Base-by-base conservation (phyloP, 208 protist genomes). In the Kentomonas sorsogonicus region DNA sequence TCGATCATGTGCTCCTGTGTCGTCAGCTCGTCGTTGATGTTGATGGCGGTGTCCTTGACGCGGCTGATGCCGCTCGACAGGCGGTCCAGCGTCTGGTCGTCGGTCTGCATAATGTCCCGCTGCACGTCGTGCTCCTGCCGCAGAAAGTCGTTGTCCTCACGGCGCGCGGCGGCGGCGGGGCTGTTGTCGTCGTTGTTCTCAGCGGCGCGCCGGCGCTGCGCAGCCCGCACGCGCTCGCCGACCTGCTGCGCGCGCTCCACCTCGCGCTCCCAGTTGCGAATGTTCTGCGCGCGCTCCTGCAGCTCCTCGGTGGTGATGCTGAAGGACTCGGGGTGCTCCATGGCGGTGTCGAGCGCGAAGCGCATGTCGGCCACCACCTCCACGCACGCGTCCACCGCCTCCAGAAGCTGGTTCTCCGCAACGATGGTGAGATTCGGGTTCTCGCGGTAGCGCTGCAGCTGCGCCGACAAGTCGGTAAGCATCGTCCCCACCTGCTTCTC, bases 281-380 rank as follows among this genome's bases (percentile, higher is more conserved):
- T 78, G 30, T 63, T 73, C 69, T 86, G 78, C 16, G 78, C 74
- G 0, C 83, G 77, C 20, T 55, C 54, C 54, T 90, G 71, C 44
- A 93, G 64, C 43, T 89, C 83, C 34, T 93, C 78, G 1, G 74
- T 74, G 5, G 77, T 74, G 53, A 91, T 86, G 18, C 64, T 45
- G 52, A 93, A 91, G 4, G 77, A 70, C 66, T 91, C 83, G 10
- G 86, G 83, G 57, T 88, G 83, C 50, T 93, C 76, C 69, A 85
- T 83, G 16, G 75, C 80, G 43, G 74, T 77, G 55, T 90, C 83
- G 7, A 89, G 67, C 4, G 83, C 83, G 15, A 78, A 81, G 7
- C 81, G 86, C 86, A 93, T 89, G 54, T 84, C 83, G 47, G 80
- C 78, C 11, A 93, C 73, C 7, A 70, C 67, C 66, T 86, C 86